Base-by-base conservation (phyloP, 129 eudicot species). In the Saposhnikovia divaricata region DNA sequence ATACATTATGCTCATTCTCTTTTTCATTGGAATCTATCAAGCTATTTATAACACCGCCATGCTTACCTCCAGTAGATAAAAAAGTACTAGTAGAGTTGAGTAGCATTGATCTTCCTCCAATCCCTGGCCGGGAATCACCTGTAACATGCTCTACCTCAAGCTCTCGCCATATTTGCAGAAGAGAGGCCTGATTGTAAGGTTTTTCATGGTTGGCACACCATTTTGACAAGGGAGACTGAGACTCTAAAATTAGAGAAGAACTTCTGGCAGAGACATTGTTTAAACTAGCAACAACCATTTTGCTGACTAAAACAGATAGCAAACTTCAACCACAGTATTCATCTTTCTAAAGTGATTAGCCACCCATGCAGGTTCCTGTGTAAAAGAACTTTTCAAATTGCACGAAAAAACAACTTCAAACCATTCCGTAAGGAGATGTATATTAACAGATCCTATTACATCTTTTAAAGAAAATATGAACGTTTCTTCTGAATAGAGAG, bases 111-210 rank as follows among this genome's bases (percentile, higher is more conserved):
- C 78, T 75, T 42, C 19, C 79, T 75, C 80, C 79, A 3, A 53
- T 15, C 27, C 75, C n/a, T 61, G 16, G 23, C 14, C 9, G 66
- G 9, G 83, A 74, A 15, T 83, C 85, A 77, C 77, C 78, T 74
- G 66, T 75, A 55, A 77, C 80, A 81, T 74, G 86, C 72, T 92
- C 97, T 45, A 88, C 89, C 86, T 91, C 98, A 38, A 90, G 87
- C 79, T 91, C 97, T 19, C 90, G 88, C 97, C 98, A 94, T 93
- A 94, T 85, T 81, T 91, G 89, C 79, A 89, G 81, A 80, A 91
- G 81, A 42, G 87, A 84, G 77, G 96, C 85, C 34, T 90, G 87
- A 4, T 88, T 88, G 81, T 82, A 78, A n/a, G 91, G 84, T 66
- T 83, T 81, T 48, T 86, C 90, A 75, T 80, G 90, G 76, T 85